Conservation (phyloP, 371 early-diverging fungal species). For the Mortierella sp. region DNA sequence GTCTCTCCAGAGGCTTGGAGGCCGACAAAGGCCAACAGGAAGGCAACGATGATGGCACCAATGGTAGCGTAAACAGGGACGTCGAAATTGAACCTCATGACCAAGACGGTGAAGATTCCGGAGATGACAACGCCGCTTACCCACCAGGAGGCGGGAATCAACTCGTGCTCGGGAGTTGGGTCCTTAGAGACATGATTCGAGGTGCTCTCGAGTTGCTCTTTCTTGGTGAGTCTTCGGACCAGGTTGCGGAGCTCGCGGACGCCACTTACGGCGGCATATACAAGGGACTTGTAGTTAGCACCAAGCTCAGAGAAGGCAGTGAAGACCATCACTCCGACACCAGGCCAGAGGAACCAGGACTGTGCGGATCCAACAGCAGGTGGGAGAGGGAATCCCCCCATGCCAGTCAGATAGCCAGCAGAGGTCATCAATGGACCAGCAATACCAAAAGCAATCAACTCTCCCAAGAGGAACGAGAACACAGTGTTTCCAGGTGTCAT, state of each 20-base stretch:
- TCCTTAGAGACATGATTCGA: constrained; percentile 49
- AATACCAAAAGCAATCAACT: constrained; percentile 65
- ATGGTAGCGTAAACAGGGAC: constrained; percentile 68
- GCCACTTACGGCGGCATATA: constrained; percentile 63
- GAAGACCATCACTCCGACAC: constrained; percentile 77
- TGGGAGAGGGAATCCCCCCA: constrained; percentile 47
- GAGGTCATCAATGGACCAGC: constrained; percentile 58
- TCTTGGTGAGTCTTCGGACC: constrained; percentile 44
- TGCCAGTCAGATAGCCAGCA: constrained; percentile 55
- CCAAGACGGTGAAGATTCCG: constrained; percentile 67
- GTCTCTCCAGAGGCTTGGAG: constrained; percentile 72
- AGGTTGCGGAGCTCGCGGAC: constrained; percentile 15
- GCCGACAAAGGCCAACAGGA: constrained; percentile 77
- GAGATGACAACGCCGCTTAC: constrained; percentile 63
- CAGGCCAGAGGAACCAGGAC: constrained; percentile 75
- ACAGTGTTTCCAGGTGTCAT: constrained; percentile 72
- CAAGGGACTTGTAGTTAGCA: constrained; percentile 57
- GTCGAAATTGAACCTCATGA: constrained; percentile 66
- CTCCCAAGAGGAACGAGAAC: constrained; percentile 62
- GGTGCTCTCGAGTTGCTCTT: constrained; percentile 12
- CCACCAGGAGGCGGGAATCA: constrained; percentile 75
- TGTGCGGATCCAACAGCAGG: constrained; percentile 57
- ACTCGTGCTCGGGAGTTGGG: constrained; percentile 57
- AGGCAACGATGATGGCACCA: constrained; percentile 71
- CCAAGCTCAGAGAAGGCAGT: constrained; percentile 72